Percentiles rank a stretch among this genome's conserved stretches.
phyloP scores from a whole-genome alignment of 2,329 filamentous ascomycete genomes.

The Tolypocladium endophyticum region DNA sequence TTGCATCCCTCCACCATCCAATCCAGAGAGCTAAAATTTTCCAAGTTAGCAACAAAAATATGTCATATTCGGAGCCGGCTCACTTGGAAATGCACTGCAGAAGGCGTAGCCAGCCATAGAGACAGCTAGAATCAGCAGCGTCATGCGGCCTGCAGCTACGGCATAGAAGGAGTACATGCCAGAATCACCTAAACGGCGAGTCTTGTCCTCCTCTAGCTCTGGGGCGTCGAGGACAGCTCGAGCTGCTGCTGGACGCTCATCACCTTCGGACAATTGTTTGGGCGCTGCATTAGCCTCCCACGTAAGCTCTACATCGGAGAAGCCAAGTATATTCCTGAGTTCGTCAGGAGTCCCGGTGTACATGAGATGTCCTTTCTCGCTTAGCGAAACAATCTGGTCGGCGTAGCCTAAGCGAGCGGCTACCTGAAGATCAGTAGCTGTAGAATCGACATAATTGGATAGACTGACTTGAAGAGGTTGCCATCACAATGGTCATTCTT shows the following conservation, averaged over 20 bases:
- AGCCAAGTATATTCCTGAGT: background rate
- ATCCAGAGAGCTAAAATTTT: background rate
- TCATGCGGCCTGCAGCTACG: background rate
- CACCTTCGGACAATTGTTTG: background rate
- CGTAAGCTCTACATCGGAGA: background rate
- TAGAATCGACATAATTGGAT: background rate
- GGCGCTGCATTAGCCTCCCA: background rate
- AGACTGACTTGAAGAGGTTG: background rate
- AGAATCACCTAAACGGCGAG: background rate
- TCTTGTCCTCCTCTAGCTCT: background rate
- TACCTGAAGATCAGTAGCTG: background rate
- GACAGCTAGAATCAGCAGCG: background rate
- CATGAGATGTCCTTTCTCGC: background rate
- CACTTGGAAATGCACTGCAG: background rate
- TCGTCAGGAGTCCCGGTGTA: background rate
- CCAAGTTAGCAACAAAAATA: background rate
- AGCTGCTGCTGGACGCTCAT: background rate
- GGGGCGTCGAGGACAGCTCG: background rate
- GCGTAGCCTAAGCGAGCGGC: background rate
- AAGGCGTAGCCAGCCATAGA: background rate
- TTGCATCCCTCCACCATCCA: background rate
- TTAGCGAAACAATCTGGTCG: background rate
- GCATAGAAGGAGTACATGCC: background rate
- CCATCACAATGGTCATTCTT: background rate
- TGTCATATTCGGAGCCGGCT: background rate